Base-by-base conservation (phyloP, 257 asterid genomes). In the Gynochthodes officinalis region DNA sequence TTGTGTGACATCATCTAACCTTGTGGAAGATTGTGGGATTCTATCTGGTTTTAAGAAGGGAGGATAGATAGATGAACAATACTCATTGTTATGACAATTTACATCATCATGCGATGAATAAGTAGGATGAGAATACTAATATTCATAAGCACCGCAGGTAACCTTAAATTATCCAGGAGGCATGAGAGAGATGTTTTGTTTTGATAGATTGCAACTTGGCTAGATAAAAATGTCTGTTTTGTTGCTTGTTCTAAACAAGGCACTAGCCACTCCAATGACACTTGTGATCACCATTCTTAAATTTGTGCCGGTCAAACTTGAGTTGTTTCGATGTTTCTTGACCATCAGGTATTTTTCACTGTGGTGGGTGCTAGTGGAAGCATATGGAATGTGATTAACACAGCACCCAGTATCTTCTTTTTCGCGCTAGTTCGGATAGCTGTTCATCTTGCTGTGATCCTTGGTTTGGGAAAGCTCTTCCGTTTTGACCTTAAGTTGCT, bases 351-450 rank as follows among this genome's bases (percentile, higher is more conserved):
- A 59, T 93, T 91, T 78, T 91, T 93, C 40, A 75, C 93, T 0
- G 96, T 93, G 46, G 69, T 93, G 71, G 98, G 96, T 23, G 97
- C 94, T 43, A 85, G 82, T 39, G 98, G 98, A 84, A 91, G 89
- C 92, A 86, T 91, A 69, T 74, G 72, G 84, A 86, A 79, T 32
- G 98, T 90, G 7, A 67, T 88, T 25, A 83, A 40, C 25, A 89
- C 96, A 25, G 95, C 98, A 0, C 97, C 98, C 0, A 90, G 96
- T 79, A 88, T 89, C 32, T 87, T 93, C 83, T 49, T 91, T 77
- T 93, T 91, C 59, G 84, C 90, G 4, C 73, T 88, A 4, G 87
- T 93, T 80, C 98, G 91, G 84, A 88, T 93, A 21, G 79, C 76
- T 0, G 86, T 88, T 63, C 98, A 93, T 84, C 88, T 91, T 23